Evolutionary conservation across 2,329 filamentous ascomycete species (phyloP).

Genomic region (Apiospora saccharicola): DNA sequence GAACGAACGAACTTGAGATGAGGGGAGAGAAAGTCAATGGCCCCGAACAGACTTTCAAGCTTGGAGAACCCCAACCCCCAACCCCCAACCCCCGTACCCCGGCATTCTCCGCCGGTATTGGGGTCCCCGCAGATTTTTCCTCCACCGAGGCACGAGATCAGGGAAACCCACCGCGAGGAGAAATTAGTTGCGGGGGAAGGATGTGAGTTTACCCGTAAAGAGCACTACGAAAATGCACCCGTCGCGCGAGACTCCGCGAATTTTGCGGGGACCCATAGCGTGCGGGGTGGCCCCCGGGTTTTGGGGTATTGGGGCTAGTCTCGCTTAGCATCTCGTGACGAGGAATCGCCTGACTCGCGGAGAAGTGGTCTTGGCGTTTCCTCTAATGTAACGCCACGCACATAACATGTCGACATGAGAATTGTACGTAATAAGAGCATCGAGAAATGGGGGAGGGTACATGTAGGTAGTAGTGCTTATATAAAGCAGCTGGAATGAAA

Average conservation of each 20-base stretch:
- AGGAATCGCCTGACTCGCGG: background rate
- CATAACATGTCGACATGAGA: background rate
- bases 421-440: background rate
- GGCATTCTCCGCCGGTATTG: background rate
- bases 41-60: background rate
- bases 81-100: background rate
- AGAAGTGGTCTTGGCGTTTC: background rate
- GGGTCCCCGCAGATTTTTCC: background rate
- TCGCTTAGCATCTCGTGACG: background rate
- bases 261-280: background rate
- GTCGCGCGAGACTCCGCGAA: background rate
- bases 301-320: background rate
- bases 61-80: background rate
- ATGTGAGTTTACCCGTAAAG: background rate
- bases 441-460: background rate
- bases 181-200: background rate
- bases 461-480: background rate
- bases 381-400: background rate
- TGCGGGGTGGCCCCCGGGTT: background rate
- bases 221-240: background rate
- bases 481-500: background rate
- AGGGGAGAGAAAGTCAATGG: background rate
- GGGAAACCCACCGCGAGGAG: background rate
- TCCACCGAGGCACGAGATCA: background rate
- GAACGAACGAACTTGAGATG: background rate